Percentiles rank a stretch among this genome's conserved stretches.
phyloP scores from a whole-genome alignment of 192 early-diverging fungal species.

The Paraglomus occultum region DNA sequence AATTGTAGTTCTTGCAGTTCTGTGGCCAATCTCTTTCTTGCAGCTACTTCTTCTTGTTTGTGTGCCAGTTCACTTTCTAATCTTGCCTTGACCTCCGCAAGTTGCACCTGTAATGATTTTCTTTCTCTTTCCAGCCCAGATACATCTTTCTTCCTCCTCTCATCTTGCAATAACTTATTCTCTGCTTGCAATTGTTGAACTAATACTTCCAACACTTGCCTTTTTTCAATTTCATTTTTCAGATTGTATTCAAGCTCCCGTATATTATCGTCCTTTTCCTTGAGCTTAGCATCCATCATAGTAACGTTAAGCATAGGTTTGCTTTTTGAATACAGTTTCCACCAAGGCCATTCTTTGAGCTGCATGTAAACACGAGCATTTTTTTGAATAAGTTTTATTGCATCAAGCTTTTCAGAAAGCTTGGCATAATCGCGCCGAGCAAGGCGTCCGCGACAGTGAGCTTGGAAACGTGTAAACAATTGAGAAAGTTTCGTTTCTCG shows the following conservation, averaged over 20 bases:
- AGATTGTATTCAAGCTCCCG: constrained; percentile 71
- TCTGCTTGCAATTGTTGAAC: constrained; percentile 64
- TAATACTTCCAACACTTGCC: constrained; percentile 54
- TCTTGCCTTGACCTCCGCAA: constrained; percentile 47
- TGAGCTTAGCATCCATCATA: constrained; percentile 77
- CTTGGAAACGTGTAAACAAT: constrained; percentile 84
- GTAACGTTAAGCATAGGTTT: constrained; percentile 86
- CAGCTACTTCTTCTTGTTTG: constrained; percentile 50
- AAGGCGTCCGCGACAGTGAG: constrained; percentile 80
- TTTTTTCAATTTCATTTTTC: constrained; percentile 57
- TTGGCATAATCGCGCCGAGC: constrained; percentile 63
- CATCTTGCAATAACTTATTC: constrained; percentile 69
- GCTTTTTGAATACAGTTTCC: constrained; percentile 90
- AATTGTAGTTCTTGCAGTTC: constrained; percentile 57
- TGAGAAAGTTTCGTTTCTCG: constrained; percentile 81
- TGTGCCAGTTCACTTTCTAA: constrained; percentile 50
- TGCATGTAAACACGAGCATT: constrained; percentile 90
- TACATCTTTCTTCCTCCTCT: constrained; percentile 70
- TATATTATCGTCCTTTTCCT: constrained; percentile 66
- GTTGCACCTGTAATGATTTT: constrained; percentile 52
- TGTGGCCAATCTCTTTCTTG: constrained; percentile 52
- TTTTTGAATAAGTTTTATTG: constrained; percentile 91
- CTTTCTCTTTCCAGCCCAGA: constrained; percentile 63
- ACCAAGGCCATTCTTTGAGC: constrained; percentile 94
- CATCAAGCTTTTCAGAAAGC: constrained; percentile 64